These are phyloP conservation scores for Solanum tarapatanum DNA, from an alignment of 257 asterid species.

Conservation along the genomic window DNA sequence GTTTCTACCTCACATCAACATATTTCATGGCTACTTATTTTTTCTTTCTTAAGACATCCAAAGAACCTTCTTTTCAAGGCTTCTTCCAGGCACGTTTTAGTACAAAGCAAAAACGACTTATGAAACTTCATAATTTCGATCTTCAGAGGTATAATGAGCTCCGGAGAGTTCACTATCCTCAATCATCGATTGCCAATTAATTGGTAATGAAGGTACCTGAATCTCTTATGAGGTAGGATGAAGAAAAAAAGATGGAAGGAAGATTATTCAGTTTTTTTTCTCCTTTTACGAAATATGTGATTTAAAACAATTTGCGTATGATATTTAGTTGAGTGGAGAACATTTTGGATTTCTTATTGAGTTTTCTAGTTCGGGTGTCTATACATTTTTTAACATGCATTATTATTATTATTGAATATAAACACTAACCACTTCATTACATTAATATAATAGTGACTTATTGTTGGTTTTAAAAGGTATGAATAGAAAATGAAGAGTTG, in stretches of 20 bases:
- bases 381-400: too few relatives aligned
- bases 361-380: not conserved
- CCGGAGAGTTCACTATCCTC: not conserved
- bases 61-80: slow-evolving; percentile 52
- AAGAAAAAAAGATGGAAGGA: not conserved
- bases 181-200: not conserved
- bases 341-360: not conserved
- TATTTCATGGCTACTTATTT: slow-evolving; percentile 35
- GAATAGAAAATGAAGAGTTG: too few relatives aligned
- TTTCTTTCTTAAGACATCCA: slow-evolving; percentile 44
- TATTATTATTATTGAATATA: too few relatives aligned
- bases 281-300: not conserved
- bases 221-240: not conserved
- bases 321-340: not conserved
- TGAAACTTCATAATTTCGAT: slow-evolving; percentile 36
- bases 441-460: not conserved
- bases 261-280: not conserved
- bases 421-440: not conserved
- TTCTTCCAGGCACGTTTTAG: slow-evolving; percentile 37
- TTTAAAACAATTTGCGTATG: not conserved
- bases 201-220: not conserved
- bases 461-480: too few relatives aligned
- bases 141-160: slow-evolving; percentile 30
- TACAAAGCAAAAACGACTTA: slow-evolving; percentile 42
- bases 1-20: slow-evolving; percentile 34